Evolutionary conservation across 2,329 filamentous ascomycete genomes (phyloP).

Genomic region (Monilinia aucupariae): DNA sequence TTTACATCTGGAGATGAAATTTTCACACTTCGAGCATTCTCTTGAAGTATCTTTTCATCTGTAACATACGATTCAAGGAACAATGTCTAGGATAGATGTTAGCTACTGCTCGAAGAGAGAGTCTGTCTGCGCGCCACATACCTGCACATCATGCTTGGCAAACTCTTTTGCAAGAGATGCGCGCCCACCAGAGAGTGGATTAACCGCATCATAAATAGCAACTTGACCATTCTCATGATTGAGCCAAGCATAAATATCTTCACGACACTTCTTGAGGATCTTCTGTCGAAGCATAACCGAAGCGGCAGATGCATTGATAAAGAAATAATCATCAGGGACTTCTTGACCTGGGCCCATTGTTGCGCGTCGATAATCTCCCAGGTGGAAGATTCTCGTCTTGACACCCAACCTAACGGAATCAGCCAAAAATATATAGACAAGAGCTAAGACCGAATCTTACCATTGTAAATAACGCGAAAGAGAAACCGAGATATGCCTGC

Average conservation of each 20-base stretch:
- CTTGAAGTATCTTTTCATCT: constrained; percentile 86
- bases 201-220: constrained; percentile 97
- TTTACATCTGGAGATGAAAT: constrained; percentile 91
- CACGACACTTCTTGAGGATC: constrained; percentile 93
- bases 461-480: constrained; percentile 91
- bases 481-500: constrained; percentile 87
- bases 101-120: constrained; percentile 10
- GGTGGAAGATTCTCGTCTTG: constrained; percentile 95
- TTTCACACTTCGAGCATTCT: constrained; percentile 96
- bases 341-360: constrained; percentile 78
- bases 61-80: constrained; percentile 97
- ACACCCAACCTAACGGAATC: constrained; percentile 69
- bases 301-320: constrained; percentile 84
- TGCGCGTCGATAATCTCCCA: constrained; percentile 91
- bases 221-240: constrained; percentile 98
- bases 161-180: constrained; percentile 89
- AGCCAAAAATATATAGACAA: background rate
- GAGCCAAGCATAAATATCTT: constrained; percentile 94
- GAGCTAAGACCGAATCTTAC: constrained; percentile 41
- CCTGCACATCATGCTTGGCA: constrained; percentile 92
- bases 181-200: constrained; percentile 77
- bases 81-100: constrained; percentile 57
- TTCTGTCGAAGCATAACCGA: constrained; percentile 94
- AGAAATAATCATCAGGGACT: constrained; percentile 96
- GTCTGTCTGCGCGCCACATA: constrained; percentile 36